Conservation (phyloP, 164 flowering plant genomes). For the Pachysandra terminalis region DNA sequence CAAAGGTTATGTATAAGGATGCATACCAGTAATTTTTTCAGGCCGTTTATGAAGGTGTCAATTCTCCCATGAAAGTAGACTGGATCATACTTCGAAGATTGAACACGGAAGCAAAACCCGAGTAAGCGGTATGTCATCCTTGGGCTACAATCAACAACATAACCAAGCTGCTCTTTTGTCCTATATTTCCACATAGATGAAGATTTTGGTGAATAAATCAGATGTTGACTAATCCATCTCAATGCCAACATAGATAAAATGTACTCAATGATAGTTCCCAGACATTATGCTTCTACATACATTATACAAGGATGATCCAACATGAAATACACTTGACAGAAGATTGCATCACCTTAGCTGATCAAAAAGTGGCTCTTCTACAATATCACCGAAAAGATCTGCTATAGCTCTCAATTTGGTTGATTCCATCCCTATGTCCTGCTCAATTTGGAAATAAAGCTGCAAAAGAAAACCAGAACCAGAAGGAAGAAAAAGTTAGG, state of each 20-base stretch:
- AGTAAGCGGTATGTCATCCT: constrained; percentile 75
- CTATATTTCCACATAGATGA: constrained; percentile 31
- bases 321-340: background rate
- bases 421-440: constrained; percentile 45
- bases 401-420: constrained; percentile 58
- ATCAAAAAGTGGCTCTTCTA: constrained; percentile 85
- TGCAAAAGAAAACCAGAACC: constrained; percentile 33
- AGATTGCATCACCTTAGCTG: constrained; percentile 67
- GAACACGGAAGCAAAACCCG: constrained; percentile 91
- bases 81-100: constrained; percentile 83
- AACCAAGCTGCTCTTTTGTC: constrained; percentile 99
- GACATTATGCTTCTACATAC: background rate
- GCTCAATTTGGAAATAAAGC: constrained; percentile 96
- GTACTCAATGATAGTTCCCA: too few species aligned
- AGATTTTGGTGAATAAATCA: background rate
- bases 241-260: background rate
- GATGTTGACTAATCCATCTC: background rate
- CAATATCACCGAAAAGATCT: constrained; percentile 89
- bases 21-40: constrained; percentile 74
- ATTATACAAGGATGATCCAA: background rate
- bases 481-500: background rate
- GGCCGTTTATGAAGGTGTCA: constrained; percentile 63
- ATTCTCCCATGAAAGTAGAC: constrained; percentile 72
- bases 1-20: background rate
- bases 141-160: constrained; percentile 86